Evolutionary conservation across 495 filamentous ascomycete species (phyloP).

Genomic region (Xylaria castorea): DNA sequence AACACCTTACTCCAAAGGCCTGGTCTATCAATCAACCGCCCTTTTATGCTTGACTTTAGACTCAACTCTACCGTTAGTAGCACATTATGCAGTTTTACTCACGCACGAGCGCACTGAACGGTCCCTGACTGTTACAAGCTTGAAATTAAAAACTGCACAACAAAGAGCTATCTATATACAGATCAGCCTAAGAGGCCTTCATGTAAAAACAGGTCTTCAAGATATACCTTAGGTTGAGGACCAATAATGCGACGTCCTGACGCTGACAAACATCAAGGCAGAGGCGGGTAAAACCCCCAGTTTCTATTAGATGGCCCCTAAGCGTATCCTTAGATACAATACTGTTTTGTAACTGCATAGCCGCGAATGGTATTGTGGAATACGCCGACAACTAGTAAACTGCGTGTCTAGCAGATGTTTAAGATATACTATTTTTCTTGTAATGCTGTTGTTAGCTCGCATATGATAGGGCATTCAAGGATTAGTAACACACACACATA

Average conservation of each 20-base stretch:
- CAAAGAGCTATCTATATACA: not conserved
- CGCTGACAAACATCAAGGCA: not conserved
- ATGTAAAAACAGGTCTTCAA: not conserved
- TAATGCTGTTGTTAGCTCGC: not conserved
- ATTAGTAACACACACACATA: not conserved
- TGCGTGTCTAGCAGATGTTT: not conserved
- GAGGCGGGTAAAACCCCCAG: not conserved
- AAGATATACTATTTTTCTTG: not conserved
- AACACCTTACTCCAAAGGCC: not conserved
- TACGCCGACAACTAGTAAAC: not conserved
- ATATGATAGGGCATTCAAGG: not conserved
- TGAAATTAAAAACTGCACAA: no score
- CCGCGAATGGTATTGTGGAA: not conserved
- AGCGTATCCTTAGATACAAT: not conserved
- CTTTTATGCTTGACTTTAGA: not conserved
- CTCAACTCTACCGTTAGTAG: not conserved
- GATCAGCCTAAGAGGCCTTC: not conserved
- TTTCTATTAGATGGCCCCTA: not conserved
- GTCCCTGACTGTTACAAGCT: not conserved
- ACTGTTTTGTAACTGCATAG: not conserved
- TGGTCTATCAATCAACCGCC: not conserved
- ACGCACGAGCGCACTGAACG: not conserved
- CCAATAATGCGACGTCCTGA: not conserved
- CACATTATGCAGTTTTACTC: not conserved
- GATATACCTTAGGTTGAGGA: not conserved